These are phyloP conservation scores for Kwoniella pini DNA, from an alignment of 768 basidiomycete genomes.

Conservation along the genomic window DNA sequence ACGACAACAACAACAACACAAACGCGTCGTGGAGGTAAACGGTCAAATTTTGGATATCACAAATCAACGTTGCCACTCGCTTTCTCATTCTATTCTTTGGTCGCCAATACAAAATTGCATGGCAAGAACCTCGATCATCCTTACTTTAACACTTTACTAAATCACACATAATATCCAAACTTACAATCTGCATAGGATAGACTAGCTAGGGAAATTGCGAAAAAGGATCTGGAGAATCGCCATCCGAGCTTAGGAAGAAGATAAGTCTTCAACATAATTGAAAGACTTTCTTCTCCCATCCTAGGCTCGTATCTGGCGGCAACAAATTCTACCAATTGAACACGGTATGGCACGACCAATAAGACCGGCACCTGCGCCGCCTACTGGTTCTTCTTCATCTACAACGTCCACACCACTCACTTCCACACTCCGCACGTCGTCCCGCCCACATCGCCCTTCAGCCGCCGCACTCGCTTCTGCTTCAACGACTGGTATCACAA, in stretches of 20 bases:
- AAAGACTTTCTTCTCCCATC: constrained; percentile 11
- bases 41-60: neutral
- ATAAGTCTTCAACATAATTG: constrained; percentile 2
- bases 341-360: constrained; percentile 28
- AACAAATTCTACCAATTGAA: neutral
- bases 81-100: neutral
- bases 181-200: no score
- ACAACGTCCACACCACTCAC: neutral
- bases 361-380: constrained; percentile 27
- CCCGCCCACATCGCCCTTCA: constrained; percentile 16
- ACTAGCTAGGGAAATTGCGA: neutral
- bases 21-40: neutral
- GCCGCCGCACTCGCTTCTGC: neutral
- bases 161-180: no score
- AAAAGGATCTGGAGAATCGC: neutral
- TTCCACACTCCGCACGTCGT: constrained; percentile 14
- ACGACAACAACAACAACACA: no score
- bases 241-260: constrained; percentile 18
- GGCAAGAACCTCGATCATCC: neutral
- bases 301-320: constrained; percentile 18
- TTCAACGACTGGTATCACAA: constrained; percentile 2
- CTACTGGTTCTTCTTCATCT: constrained; percentile 3
- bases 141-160: no score
- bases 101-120: neutral
- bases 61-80: neutral